Evolutionary conservation across 371 early-diverging fungal species (phyloP), one percentile per base, ranked within the genome.

Genomic region (Syncephalastrum racemosum): DNA sequence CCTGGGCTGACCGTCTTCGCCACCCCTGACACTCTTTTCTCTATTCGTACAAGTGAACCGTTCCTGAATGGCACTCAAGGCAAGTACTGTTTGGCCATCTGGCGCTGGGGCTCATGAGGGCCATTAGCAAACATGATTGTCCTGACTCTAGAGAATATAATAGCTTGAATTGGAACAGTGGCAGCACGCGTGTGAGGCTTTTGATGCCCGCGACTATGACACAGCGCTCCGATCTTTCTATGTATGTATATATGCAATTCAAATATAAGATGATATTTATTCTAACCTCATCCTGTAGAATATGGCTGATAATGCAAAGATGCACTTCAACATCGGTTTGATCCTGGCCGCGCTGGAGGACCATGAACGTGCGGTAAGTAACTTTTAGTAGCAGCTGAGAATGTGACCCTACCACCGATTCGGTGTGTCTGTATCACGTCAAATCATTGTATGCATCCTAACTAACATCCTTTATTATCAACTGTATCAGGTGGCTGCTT

Each of bases 261-360:
- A 45, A 49, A 18, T 49, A 24, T 57, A 50, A n/a, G n/a, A 7
- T n/a, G 36, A 15, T 14, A 12, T 20, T 36, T 19, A 39, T 39
- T 47, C 19, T 23, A 22, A 46, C 41, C 24, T 39, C 36, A 5
- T 31, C 36, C 24, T 46, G 41, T 78, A 93, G 92, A 73, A 81
- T 42, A 91, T 96, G 53, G 95, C 94, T 24, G 93, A 94, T 66
- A 85, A 86, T 19, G 88, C 97, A 45, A 93, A 93, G 76, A 92
- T 96, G 56, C 91, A 94, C 75, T 98, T 94, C 73, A 97, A 96
- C 71, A 91, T 96, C 63, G 96, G 92, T 10, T 82, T 93, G 58
- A 86, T 90, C 43, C 83, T 86, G 48, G 80, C 89, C 10, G 83
- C 85, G 18, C 65, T 89, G 51, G 87, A 86, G 25, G 84, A 92